A percentile compares a stretch with the other conserved stretches of the same genome.
Conservation (phyloP, 1,284 basidiomycete species). For the Volvariella volvacea region DNA sequence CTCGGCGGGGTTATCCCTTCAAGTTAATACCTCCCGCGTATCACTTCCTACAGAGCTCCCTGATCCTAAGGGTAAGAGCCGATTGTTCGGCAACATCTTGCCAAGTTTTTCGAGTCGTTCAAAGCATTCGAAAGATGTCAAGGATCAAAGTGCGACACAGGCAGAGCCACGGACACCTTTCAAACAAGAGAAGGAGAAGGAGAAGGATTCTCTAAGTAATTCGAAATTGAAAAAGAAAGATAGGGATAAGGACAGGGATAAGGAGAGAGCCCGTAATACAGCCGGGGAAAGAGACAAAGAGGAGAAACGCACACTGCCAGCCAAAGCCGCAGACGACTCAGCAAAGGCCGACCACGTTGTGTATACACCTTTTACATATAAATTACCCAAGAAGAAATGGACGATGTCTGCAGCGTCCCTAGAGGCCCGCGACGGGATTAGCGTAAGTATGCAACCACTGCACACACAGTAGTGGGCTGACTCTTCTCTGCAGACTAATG, state of each 20-base stretch:
- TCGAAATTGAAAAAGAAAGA: slow-evolving; percentile 8
- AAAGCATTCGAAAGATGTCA: slow-evolving; percentile 7
- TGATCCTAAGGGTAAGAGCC: not conserved
- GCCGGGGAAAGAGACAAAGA: slow-evolving; percentile 6
- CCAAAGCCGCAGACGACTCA: too few species aligned
- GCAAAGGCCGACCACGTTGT: not conserved
- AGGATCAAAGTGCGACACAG: slow-evolving; percentile 5
- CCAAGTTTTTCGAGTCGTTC: not conserved
- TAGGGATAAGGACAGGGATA: slow-evolving; percentile 4
- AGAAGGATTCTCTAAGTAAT: slow-evolving; percentile 3
- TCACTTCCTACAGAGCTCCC: not conserved
- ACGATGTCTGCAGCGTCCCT: slow-evolving; percentile 68
- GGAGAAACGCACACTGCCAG: not conserved
- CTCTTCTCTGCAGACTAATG: slow-evolving; percentile 38
- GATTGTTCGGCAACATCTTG: not conserved
- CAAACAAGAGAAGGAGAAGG: slow-evolving; percentile 1
- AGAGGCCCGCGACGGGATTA: slow-evolving; percentile 70
- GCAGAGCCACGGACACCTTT: not conserved
- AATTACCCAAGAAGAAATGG: slow-evolving; percentile 51
- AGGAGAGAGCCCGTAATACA: slow-evolving; percentile 8
- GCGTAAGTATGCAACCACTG: slow-evolving; percentile 38
- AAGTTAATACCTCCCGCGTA: not conserved
- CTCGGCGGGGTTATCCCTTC: not conserved
- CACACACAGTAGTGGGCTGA: slow-evolving; percentile 11
- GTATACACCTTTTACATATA: slow-evolving; percentile 20